A percentile compares a stretch with the other conserved stretches of the same genome.
Conservation (phyloP, 2,329 filamentous ascomycete species). For the Nemania sp. region DNA sequence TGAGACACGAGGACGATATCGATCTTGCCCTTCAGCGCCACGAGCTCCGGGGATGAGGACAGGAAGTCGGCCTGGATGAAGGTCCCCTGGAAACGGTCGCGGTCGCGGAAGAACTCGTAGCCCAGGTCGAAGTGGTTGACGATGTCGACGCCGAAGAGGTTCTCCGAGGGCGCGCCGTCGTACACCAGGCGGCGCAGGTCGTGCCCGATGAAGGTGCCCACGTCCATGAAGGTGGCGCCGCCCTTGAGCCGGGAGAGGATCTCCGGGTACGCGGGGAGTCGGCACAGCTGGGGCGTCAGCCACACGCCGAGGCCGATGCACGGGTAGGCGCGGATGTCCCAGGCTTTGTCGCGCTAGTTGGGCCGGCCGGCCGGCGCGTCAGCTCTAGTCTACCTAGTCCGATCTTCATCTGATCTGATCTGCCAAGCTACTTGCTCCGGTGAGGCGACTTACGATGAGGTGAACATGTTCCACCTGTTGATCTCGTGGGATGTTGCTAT, state of each 20-base stretch:
- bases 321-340: constrained; percentile 38
- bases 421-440: not conserved
- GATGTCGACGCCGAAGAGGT: constrained; percentile 51
- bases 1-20: constrained; percentile 57
- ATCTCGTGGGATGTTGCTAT: constrained; percentile 17
- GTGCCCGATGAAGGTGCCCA: constrained; percentile 56
- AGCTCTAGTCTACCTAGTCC: not conserved
- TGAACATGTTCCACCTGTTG: constrained; percentile 18
- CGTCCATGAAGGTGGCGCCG: constrained; percentile 50
- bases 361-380: not conserved
- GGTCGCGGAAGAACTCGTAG: constrained; percentile 55
- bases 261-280: not conserved
- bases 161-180: constrained; percentile 52
- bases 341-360: constrained; percentile 35
- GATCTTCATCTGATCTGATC: not conserved
- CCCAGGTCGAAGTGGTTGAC: constrained; percentile 53
- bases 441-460: not conserved
- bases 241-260: constrained; percentile 21
- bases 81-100: constrained; percentile 45
- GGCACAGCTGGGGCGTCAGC: constrained; percentile 15
- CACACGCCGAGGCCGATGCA: constrained; percentile 25
- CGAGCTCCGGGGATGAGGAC: constrained; percentile 47
- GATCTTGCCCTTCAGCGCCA: constrained; percentile 53
- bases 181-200: constrained; percentile 54
- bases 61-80: constrained; percentile 53